Base-by-base conservation (phyloP, 2,329 filamentous ascomycete genomes). In the Claviceps digitariae region DNA sequence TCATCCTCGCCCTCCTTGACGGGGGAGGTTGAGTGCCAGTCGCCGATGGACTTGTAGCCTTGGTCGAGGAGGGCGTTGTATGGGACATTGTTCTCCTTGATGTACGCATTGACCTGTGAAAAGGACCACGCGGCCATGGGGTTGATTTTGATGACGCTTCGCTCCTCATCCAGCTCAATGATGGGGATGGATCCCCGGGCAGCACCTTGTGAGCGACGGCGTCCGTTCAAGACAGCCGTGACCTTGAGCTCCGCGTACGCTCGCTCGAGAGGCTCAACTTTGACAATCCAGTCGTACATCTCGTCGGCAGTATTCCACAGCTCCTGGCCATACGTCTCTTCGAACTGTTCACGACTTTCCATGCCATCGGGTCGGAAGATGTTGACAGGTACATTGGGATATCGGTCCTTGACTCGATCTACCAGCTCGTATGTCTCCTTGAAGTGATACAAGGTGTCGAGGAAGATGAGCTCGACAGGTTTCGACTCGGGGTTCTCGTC, bases 41-140 rank as follows among this genome's bases (percentile, higher is more conserved):
- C 93, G 57, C 93, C 93, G 57, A 98, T 79, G 59, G 89, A 95
- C 79, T 97, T 96, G 79, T 98, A 98, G n/a, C 93, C 93, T 55
- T 76, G 78, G 72, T 96, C 88, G 48, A 98, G 79, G 31, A 98
- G 80, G 57, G 79, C 83, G 68, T 98, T 98, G 77, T 95, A 97
- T 0, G 93, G 93, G 4, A 98, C 90, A 56, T 89, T 72, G 75
- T 96, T 81, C 63, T 86, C 83, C 62, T 83, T 80, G 72, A 96
- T 81, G 72, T 98, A 98, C 43, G 81, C 76, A 70, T 90, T 84
- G 56, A 98, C 91, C 66, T 97, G 86, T 57, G 82, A 74, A 72
- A 98, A 98, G 45, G 79, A 79, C 93, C 93, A 98, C 73, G 90
- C 89, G 65, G 90, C 90, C 58, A 98, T 75, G 13, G 93, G 93